Evolutionary conservation across 352 stramenopile genomes (phyloP).

Genomic region (Phytophthora ohioensis): DNA sequence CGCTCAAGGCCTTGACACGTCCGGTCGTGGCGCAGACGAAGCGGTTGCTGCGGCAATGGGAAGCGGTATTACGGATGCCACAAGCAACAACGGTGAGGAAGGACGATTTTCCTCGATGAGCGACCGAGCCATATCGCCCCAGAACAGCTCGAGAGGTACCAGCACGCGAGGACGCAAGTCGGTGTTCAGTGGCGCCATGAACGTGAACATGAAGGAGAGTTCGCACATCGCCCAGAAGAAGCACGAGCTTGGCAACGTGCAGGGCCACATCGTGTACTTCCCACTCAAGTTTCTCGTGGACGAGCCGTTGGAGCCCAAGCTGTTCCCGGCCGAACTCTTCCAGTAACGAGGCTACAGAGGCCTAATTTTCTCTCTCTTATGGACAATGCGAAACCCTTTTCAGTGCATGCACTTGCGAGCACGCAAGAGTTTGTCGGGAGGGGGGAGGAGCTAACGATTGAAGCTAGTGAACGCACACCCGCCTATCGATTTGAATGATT

Average conservation of each 20-base stretch:
- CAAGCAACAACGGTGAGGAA: conserved; percentile 35
- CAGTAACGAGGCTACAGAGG: conserved; percentile 47
- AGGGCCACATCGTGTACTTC: conserved; percentile 89
- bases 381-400: conserved; percentile 9
- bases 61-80: conserved; percentile 27
- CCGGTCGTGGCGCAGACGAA: conserved; percentile 38
- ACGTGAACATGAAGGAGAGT: conserved; percentile 76
- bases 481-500: conserved; percentile 4
- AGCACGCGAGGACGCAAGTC: conserved; percentile 43
- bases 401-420: not conserved
- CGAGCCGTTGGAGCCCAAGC: conserved; percentile 83
- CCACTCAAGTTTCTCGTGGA: conserved; percentile 86
- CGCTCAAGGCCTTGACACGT: conserved; percentile 39
- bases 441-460: conserved; percentile 7
- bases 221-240: conserved; percentile 68
- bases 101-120: conserved; percentile 36
- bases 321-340: conserved; percentile 83
- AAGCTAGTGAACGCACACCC: conserved; percentile 5
- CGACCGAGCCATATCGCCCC: conserved; percentile 26
- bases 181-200: conserved; percentile 70
- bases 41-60: conserved; percentile 30
- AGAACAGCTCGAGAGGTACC: conserved; percentile 26
- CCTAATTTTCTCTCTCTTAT: conserved; percentile 10
- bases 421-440: conserved; percentile 3
- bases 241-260: conserved; percentile 71